These are phyloP conservation scores for Phytophthora aleatoria DNA, from an alignment of 352 stramenopile species.

Conservation along the genomic window DNA sequence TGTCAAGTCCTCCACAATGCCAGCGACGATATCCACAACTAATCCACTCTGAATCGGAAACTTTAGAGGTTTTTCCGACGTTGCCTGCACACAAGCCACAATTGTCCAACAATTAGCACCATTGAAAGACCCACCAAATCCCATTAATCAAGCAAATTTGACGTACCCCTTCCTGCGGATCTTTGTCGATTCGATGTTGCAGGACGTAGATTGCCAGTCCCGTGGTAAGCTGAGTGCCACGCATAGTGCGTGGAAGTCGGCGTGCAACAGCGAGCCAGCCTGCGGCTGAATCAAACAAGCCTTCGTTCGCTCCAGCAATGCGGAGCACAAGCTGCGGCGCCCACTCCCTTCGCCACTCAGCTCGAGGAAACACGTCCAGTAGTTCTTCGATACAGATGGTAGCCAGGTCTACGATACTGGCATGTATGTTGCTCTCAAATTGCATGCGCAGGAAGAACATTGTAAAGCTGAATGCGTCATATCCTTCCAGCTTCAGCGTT, in stretches of 20 bases:
- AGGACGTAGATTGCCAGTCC: slow-evolving; percentile 80
- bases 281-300: slow-evolving; percentile 74
- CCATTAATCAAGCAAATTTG: background rate
- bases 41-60: slow-evolving; percentile 80
- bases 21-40: slow-evolving; percentile 80
- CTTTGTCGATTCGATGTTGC: slow-evolving; percentile 80
- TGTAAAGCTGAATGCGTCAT: slow-evolving; percentile 84
- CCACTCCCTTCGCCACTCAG: slow-evolving; percentile 80
- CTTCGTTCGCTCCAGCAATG: slow-evolving; percentile 79
- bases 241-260: slow-evolving; percentile 70
- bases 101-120: slow-evolving; percentile 12
- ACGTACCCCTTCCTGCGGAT: slow-evolving; percentile 48
- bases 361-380: slow-evolving; percentile 67
- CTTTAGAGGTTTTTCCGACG: slow-evolving; percentile 74
- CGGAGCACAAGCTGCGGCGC: slow-evolving; percentile 73
- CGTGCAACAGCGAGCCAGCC: slow-evolving; percentile 79
- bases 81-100: slow-evolving; percentile 19
- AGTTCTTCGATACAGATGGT: slow-evolving; percentile 84
- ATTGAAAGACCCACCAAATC: too few species aligned
- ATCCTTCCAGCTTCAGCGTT: slow-evolving; percentile 63
- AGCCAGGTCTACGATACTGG: slow-evolving; percentile 75
- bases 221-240: slow-evolving; percentile 78
- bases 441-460: slow-evolving; percentile 90
- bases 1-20: slow-evolving; percentile 81
- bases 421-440: slow-evolving; percentile 77